Conservation (phyloP, 768 basidiomycete genomes). For the Roridomyces roridus region DNA sequence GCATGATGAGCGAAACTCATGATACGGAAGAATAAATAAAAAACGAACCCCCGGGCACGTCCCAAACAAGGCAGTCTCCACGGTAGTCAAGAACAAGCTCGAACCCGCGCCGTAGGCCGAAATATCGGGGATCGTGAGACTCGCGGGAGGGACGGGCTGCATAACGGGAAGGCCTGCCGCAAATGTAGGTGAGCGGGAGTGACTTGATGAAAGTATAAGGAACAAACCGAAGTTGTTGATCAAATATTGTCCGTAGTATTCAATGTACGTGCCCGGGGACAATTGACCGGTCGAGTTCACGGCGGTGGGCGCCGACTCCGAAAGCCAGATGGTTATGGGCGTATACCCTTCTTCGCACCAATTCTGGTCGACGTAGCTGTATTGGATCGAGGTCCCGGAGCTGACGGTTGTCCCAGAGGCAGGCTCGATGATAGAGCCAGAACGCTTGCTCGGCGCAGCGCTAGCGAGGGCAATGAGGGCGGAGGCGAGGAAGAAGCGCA, state of each 20-base stretch:
- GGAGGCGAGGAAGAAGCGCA: background rate
- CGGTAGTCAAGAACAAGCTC: background rate
- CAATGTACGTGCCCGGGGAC: conserved; percentile 1
- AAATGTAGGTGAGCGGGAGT: too few relatives aligned
- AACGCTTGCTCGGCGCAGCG: background rate
- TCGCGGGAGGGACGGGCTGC: background rate
- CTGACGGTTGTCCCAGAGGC: background rate
- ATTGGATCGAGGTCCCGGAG: conserved; percentile 2
- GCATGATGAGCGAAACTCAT: background rate
- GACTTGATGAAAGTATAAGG: too few relatives aligned
- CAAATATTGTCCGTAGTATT: conserved; percentile 2
- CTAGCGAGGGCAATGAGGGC: background rate
- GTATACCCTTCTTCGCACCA: conserved; percentile 14
- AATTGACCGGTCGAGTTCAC: conserved; percentile 2
- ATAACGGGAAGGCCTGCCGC: background rate
- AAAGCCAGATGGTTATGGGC: conserved; percentile 10
- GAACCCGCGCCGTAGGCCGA: background rate
- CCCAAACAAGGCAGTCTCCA: background rate
- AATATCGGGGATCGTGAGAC: conserved; percentile 8
- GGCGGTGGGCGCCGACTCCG: background rate
- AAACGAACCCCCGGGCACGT: conserved; percentile 4
- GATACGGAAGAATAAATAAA: background rate
- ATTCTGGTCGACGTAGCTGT: conserved; percentile 7
- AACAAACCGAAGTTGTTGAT: conserved; percentile 10
- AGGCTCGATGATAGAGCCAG: background rate